Base-by-base conservation (phyloP, 495 filamentous ascomycete species). In the Cercophora scortea region DNA sequence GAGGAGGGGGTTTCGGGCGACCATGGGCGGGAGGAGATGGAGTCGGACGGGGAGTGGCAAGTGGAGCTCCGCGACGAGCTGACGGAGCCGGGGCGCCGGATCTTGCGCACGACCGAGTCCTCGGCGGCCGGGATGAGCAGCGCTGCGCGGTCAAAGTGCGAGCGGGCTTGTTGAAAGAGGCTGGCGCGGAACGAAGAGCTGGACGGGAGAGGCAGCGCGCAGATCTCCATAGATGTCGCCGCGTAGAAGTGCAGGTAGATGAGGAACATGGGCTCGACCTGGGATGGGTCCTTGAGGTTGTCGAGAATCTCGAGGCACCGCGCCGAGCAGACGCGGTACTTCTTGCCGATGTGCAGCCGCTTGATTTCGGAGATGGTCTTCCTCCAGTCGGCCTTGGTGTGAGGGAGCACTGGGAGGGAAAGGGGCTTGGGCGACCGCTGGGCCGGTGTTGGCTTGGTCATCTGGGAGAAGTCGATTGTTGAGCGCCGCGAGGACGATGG, bases 211-310 rank as follows among this genome's bases (percentile, higher is more conserved):
- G 74, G 65, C 17, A 69, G 68, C n/a, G 76, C 76, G 43, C 71
- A 76, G 39, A 73, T 67, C 56, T 81, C 78, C 43, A 78, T 64
- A 4, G 74, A 77, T 13, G 71, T 71, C 2, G 78, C 78, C 8
- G 75, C 75, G 47, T 76, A 79, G 58, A 80, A 81, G 49, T 72
- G 73, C 6, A 81, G 60, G 51, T 80, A 78, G 43, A 80, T 77
- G 7, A 72, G 63, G 58, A 76, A 72, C 12, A 75, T 49, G 12
- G 78, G 74, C 47, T 78, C 73, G 36, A 72, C 58, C 10, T 68
- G 55, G 8, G 65, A 58, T 44, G 54, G 46, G 45, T 73, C 68
- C 53, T 67, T 73, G 51, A 76, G 57, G 54, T 57, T 66, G 39
- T 73, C 69, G 39, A 78, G 64, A 38, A 78, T 64, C 52, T 78